Conservation (phyloP, 129 eudicot genomes). For the Chrysanthemum lavandulifolium region DNA sequence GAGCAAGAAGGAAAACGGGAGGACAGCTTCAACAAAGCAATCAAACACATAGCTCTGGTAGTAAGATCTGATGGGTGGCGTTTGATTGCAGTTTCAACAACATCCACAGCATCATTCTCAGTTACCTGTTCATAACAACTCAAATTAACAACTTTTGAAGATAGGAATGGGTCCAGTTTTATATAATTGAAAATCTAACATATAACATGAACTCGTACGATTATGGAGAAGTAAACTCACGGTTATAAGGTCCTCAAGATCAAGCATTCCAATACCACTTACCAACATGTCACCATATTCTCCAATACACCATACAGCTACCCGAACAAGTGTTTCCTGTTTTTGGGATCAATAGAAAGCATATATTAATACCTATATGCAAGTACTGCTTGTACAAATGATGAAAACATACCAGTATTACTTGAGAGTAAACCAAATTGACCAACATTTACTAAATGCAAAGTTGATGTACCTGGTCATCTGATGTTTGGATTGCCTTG, state of each 20-base stretch:
- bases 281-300: conserved; percentile 98
- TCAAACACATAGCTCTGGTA: conserved; percentile 90
- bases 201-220: no score
- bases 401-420: conserved; percentile 1
- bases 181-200: background rate
- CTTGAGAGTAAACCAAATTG: background rate
- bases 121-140: conserved; percentile 63
- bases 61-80: conserved; percentile 73
- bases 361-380: conserved; percentile 9
- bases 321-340: conserved; percentile 91
- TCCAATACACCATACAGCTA: conserved; percentile 98
- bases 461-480: conserved; percentile 64
- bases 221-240: no score
- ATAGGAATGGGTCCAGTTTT: background rate
- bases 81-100: conserved; percentile 64
- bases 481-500: conserved; percentile 57
- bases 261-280: conserved; percentile 69
- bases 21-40: conserved; percentile 85
- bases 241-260: background rate
- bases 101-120: conserved; percentile 90
- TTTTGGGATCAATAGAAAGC: conserved; percentile 20
- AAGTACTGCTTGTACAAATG: background rate
- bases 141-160: background rate
- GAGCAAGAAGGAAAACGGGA: conserved; percentile 95
- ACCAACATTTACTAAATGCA: background rate